Conservation (phyloP, 2,329 filamentous ascomycete genomes). For the Cylindrodendrum hubeiense region DNA sequence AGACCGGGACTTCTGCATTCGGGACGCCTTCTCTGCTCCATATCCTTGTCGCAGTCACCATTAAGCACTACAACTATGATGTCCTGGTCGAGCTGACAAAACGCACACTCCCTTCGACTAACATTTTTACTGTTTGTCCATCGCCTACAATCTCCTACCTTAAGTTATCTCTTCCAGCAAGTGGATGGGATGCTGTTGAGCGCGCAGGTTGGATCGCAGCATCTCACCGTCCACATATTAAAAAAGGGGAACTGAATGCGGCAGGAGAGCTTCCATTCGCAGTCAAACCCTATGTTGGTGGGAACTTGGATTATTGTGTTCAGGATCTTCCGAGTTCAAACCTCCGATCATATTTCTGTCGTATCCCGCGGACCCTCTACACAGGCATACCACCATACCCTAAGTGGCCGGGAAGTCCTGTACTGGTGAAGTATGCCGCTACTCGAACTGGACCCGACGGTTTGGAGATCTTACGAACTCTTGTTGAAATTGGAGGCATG, state of each 20-base stretch:
- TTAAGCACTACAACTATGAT: slow-evolving; percentile 24
- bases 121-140: neutral
- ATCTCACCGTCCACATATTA: neutral
- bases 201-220: neutral
- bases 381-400: slow-evolving; percentile 13
- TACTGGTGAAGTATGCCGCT: slow-evolving; percentile 10
- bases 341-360: slow-evolving; percentile 8
- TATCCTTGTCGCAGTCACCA: slow-evolving; percentile 12
- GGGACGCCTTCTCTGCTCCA: slow-evolving; percentile 13
- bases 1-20: slow-evolving; percentile 12
- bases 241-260: neutral
- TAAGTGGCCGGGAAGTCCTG: slow-evolving; percentile 18
- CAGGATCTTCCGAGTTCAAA: slow-evolving; percentile 3
- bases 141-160: neutral
- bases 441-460: slow-evolving; percentile 10
- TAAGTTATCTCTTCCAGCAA: neutral
- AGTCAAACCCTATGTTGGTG: neutral
- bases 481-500: slow-evolving; percentile 25
- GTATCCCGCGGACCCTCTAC: slow-evolving; percentile 18
- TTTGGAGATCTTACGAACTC: slow-evolving; percentile 11
- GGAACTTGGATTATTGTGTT: neutral
- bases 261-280: rapidly evolving
- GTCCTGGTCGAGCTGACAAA: neutral
- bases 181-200: slow-evolving; percentile 4
- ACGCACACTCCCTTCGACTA: neutral